Conservation (phyloP, 306 rosid genomes). For the Quercus alba region DNA sequence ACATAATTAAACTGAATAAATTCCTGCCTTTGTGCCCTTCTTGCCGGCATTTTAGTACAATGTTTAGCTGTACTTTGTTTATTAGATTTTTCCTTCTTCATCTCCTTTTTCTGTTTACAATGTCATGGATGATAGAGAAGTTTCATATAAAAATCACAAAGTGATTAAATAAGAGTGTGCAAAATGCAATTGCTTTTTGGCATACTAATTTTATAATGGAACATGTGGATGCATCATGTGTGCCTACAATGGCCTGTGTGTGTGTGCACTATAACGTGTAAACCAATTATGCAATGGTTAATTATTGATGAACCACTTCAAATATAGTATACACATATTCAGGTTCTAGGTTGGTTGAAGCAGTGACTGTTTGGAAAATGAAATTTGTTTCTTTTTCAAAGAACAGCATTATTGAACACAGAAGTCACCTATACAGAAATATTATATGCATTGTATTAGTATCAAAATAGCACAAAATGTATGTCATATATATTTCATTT, state of each 20-base stretch:
- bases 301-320: slow-evolving; percentile 2
- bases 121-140: slow-evolving; percentile 17
- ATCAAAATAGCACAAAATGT: too few relatives aligned
- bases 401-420: background rate
- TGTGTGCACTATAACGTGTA: slow-evolving; percentile 19
- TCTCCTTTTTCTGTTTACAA: background rate
- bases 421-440: too few relatives aligned
- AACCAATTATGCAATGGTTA: slow-evolving; percentile 4
- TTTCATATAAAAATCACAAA: slow-evolving; percentile 25
- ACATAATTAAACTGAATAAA: slow-evolving; percentile 18
- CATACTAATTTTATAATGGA: slow-evolving; percentile 25
- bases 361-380: background rate
- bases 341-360: background rate
- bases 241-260: slow-evolving; percentile 26
- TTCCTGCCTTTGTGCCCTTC: slow-evolving; percentile 36
- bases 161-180: background rate
- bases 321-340: background rate
- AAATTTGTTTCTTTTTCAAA: background rate
- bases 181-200: slow-evolving; percentile 24
- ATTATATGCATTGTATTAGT: too few relatives aligned
- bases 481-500: too few relatives aligned
- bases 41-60: slow-evolving; percentile 53
- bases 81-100: background rate
- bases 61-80: slow-evolving; percentile 45
- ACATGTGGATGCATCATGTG: slow-evolving; percentile 42